Percentiles rank a stretch among this genome's conserved stretches.
phyloP scores from a whole-genome alignment of 2,329 filamentous ascomycete genomes.

The Alternaria sp. region DNA sequence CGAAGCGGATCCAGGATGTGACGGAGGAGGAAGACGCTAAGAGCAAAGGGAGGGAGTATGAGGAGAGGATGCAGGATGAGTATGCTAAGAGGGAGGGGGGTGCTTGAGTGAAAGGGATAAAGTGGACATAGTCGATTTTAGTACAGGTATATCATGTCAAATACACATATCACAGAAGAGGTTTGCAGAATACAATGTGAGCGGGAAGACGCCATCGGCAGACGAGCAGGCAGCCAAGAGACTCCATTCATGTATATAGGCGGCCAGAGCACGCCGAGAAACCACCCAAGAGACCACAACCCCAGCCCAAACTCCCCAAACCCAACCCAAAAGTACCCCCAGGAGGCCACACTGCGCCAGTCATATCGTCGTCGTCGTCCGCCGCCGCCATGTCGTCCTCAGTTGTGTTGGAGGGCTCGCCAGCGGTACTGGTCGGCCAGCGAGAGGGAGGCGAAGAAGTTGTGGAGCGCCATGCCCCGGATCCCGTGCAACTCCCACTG shows the following conservation, averaged over 20 bases:
- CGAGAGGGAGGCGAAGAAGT: background rate
- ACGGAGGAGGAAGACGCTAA: constrained; percentile 41
- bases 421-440: background rate
- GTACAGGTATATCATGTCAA: background rate
- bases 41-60: constrained; percentile 46
- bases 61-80: constrained; percentile 52
- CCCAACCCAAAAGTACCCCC: background rate
- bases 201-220: background rate
- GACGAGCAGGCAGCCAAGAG: too few species aligned
- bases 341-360: background rate
- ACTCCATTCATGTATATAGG: background rate
- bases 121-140: background rate
- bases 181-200: background rate
- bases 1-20: constrained; percentile 40
- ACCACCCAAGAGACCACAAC: background rate
- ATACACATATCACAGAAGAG: background rate
- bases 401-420: background rate
- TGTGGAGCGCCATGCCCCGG: background rate
- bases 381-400: background rate
- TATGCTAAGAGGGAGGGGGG: constrained; percentile 54
- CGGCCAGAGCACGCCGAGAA: background rate
- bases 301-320: background rate
- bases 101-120: constrained; percentile 28
- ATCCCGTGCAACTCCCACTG: background rate
- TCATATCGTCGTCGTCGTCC: background rate